These are phyloP conservation scores for Spatholobus suberectus DNA, from an alignment of 306 rosid species.

Conservation along the genomic window DNA sequence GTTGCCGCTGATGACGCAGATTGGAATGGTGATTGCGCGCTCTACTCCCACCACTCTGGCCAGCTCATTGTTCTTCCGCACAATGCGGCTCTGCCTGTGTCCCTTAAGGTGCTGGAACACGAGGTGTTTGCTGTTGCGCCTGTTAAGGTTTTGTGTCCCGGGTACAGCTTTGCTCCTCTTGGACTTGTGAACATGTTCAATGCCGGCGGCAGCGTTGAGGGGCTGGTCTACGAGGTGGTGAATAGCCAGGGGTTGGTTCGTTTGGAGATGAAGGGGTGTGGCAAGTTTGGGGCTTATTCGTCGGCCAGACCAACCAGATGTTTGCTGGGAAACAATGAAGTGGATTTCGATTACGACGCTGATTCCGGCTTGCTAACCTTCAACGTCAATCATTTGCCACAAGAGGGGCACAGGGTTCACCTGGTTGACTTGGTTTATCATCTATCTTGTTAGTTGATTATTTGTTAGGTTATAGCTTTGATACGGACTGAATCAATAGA, in stretches of 20 bases:
- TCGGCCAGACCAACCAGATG: constrained; percentile 69
- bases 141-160: constrained; percentile 56
- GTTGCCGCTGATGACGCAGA: constrained; percentile 36
- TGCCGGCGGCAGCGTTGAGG: constrained; percentile 81
- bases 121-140: constrained; percentile 81
- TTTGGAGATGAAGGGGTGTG: constrained; percentile 81
- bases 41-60: constrained; percentile 51
- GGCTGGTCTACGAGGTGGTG: constrained; percentile 54
- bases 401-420: constrained; percentile 57
- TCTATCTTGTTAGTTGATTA: neutral
- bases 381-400: constrained; percentile 65
- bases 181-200: constrained; percentile 88
- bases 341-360: constrained; percentile 57
- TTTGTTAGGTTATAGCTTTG: neutral
- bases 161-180: constrained; percentile 68
- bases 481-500: too few species aligned
- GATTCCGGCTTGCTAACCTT: constrained; percentile 65
- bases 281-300: constrained; percentile 78
- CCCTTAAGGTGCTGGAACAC: constrained; percentile 76
- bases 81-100: constrained; percentile 72
- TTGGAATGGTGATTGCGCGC: constrained; percentile 83
- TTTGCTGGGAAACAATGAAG: constrained; percentile 44
- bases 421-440: constrained; percentile 51
- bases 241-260: constrained; percentile 46
- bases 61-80: constrained; percentile 65